Base-by-base conservation (phyloP, 169 alveolate genomes). In the Cystoisospora suis region DNA sequence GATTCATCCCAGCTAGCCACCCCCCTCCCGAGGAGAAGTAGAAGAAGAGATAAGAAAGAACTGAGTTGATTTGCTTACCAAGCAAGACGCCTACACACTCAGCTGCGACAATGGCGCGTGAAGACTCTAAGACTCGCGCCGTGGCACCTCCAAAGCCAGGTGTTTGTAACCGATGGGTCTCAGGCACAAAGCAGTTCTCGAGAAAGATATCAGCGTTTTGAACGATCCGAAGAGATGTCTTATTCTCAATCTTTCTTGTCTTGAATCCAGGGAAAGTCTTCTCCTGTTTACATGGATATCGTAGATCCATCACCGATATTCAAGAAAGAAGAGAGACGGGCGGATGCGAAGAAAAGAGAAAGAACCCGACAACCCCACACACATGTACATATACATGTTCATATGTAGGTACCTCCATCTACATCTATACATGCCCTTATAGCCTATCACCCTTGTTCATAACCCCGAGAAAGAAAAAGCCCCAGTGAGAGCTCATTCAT, bases 191-290 rank as follows among this genome's bases (percentile, higher is more conserved):
- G 12, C 96, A 96, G 90, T 96, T 92, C 42, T 93, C 85, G 65
- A 95, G 65, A 17, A 61, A 53, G 0, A 96, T 94, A 44, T 94
- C 92, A 12, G 97, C 96, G 87, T 96, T 96, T 87, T 96, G 94
- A 3, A 96, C 97, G 42, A 95, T 93, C 92, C 98, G 95, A 36
- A 96, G 90, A n/a, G 97, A 93, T 45, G 89, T 89, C 88, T 96
- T 96, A 34, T 91, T 89, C 56, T 94, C 91, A 15, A 96, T 95
- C 49, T 85, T 94, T n/a, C 80, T 83, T 32, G 94, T 85, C 29
- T 75, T 83, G 46, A 94, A 91, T 36, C 98, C 98, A 34, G 85
- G 49, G 29, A 95, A 49, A 85, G 89, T 89, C 56, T 72, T 81
- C 49, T 94, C 96, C 79, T 95, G 92, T 9, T 95, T 86, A 72